A percentile compares a stretch with the other conserved stretches of the same genome.
Conservation (phyloP, 192 early-diverging fungal genomes). For the Chytriomyces sp. region DNA sequence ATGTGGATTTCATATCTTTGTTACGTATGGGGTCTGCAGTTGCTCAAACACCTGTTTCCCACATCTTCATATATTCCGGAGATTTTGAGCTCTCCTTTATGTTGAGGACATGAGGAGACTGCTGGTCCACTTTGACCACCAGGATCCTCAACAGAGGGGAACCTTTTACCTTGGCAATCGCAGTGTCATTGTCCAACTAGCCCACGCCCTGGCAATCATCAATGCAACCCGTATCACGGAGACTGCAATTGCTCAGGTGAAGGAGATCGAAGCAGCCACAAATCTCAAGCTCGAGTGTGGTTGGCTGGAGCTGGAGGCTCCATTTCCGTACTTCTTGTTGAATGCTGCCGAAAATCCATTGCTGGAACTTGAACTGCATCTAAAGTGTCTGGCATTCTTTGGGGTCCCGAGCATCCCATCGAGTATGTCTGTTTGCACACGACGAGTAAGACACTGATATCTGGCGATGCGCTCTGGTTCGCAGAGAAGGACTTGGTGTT, state of each 20-base stretch:
- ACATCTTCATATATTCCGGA: too few relatives aligned
- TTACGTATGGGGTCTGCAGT: too few relatives aligned
- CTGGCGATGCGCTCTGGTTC: not conserved
- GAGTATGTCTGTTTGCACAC: slow-evolving; percentile 1
- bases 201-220: not conserved
- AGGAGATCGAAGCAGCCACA: not conserved
- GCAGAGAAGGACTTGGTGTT: not conserved
- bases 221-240: not conserved
- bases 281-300: not conserved
- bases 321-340: slow-evolving; percentile 13
- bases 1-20: too few relatives aligned
- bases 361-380: not conserved
- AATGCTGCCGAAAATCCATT: slow-evolving; percentile 21
- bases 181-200: not conserved
- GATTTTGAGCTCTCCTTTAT: too few relatives aligned
- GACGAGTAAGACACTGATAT: not conserved
- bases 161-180: too few relatives aligned
- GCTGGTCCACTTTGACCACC: too few relatives aligned
- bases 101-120: too few relatives aligned
- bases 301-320: not conserved
- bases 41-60: too few relatives aligned
- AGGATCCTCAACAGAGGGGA: too few relatives aligned
- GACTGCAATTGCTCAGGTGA: not conserved
- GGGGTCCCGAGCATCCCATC: not conserved
- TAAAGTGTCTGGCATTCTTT: not conserved